phyloP scores from a whole-genome alignment of 208 protist genomes.

The Crithidia fasciculata region DNA sequence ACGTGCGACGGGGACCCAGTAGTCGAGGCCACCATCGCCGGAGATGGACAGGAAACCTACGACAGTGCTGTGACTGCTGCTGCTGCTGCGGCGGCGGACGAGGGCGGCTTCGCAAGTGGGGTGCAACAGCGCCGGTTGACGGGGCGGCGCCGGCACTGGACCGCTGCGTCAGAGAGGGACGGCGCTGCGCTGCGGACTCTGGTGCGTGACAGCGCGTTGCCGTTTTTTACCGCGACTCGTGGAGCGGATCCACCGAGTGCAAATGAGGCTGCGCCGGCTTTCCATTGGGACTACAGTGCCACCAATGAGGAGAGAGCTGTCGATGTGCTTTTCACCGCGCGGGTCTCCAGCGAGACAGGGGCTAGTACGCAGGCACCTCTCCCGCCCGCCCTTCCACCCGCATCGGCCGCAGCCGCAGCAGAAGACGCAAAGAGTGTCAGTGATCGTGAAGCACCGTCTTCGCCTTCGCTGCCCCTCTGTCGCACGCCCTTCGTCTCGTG shows the following conservation, averaged over 20 bases:
- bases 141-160: constrained; percentile 15
- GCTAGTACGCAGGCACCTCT: too few species aligned
- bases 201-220: constrained; percentile 20
- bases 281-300: too few species aligned
- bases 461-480: constrained; percentile 8
- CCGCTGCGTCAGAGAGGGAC: constrained; percentile 18
- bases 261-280: too few species aligned
- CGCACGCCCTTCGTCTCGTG: constrained; percentile 43
- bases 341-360: too few species aligned
- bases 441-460: background rate
- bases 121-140: too few species aligned
- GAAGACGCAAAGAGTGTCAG: background rate
- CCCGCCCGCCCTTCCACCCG: too few species aligned
- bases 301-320: too few species aligned
- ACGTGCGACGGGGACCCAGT: constrained; percentile 73
- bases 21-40: constrained; percentile 53
- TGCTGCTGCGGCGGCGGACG: too few species aligned
- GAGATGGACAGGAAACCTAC: background rate
- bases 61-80: background rate
- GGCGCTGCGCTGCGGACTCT: constrained; percentile 39
- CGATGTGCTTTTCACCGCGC: too few species aligned
- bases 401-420: too few species aligned
- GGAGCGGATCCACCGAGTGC: background rate
- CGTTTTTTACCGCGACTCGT: background rate
- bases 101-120: too few species aligned